These are phyloP conservation scores for Beauveria australis DNA, from an alignment of 2,329 filamentous ascomycete species.

Conservation along the genomic window DNA sequence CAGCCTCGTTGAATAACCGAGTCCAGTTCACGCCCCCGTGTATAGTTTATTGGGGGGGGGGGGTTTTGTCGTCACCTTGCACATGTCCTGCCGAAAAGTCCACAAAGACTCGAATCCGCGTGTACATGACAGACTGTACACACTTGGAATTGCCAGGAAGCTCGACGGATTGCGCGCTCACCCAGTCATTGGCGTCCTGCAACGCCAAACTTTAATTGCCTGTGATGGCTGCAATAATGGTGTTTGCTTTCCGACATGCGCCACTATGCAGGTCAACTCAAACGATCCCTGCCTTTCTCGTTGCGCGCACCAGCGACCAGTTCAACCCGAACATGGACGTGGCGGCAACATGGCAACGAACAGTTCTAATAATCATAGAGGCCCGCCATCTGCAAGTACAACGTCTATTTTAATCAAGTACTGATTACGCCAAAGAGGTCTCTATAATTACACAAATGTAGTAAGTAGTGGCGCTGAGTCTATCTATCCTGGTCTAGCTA, in stretches of 20 bases:
- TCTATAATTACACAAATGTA: neutral
- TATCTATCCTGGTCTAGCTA: constrained; percentile 10
- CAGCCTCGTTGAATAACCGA: neutral
- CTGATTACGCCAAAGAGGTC: neutral
- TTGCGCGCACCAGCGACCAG: neutral
- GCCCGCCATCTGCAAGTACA: neutral
- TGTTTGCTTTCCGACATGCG: neutral
- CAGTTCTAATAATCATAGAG: neutral
- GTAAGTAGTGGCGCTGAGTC: constrained; percentile 1
- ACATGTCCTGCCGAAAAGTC: neutral
- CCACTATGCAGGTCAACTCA: neutral
- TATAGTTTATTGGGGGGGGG: no score
- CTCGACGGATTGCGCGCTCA: neutral
- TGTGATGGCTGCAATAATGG: neutral
- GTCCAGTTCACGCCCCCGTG: neutral
- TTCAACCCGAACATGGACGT: neutral
- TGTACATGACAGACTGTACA: neutral
- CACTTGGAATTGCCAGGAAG: neutral
- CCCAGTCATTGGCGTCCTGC: neutral
- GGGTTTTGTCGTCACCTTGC: neutral
- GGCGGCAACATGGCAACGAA: neutral
- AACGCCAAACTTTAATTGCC: neutral
- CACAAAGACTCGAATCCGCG: neutral
- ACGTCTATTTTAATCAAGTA: neutral
- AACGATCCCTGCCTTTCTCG: neutral